Conservation (phyloP, 768 basidiomycete genomes). For the Kwoniella botswanensis region DNA sequence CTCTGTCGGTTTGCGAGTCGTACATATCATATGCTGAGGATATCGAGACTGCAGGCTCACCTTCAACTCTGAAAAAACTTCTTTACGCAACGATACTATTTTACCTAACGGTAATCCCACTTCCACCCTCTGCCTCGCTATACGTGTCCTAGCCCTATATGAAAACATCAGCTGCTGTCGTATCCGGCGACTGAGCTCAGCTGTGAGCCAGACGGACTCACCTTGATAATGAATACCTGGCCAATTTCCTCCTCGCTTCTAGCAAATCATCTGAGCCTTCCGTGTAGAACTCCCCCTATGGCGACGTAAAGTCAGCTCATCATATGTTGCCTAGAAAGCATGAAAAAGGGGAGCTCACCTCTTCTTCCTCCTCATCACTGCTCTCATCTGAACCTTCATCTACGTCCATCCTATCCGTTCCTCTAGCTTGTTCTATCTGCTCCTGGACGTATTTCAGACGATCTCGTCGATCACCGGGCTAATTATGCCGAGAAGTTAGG, state of each 20-base stretch:
- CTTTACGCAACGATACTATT: slow-evolving; percentile 90
- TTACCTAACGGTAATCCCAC: slow-evolving; percentile 82
- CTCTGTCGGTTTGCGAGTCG: no score
- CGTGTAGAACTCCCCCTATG: slow-evolving; percentile 89
- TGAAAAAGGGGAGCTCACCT: slow-evolving; percentile 32
- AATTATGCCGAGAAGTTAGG: slow-evolving; percentile 7
- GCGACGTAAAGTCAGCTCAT: slow-evolving; percentile 21
- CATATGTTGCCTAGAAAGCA: background rate
- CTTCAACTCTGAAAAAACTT: slow-evolving; percentile 85
- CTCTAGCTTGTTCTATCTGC: slow-evolving; percentile 86
- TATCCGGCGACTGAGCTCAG: background rate
- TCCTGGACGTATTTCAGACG: slow-evolving; percentile 93
- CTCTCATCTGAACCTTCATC: slow-evolving; percentile 62
- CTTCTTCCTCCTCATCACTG: slow-evolving; percentile 52
- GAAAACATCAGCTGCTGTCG: slow-evolving; percentile 55
- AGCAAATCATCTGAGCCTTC: slow-evolving; percentile 86
- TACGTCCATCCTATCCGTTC: slow-evolving; percentile 72
- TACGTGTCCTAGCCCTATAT: slow-evolving; percentile 90
- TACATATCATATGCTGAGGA: no score
- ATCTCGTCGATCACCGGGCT: slow-evolving; percentile 95
- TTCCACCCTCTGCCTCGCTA: slow-evolving; percentile 90
- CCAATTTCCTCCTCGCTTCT: slow-evolving; percentile 80
- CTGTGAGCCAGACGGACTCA: slow-evolving; percentile 60
- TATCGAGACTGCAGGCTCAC: slow-evolving; percentile 61
- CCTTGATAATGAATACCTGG: slow-evolving; percentile 94